Base-by-base conservation (phyloP, 495 filamentous ascomycete species). In the Rhypophila decipiens region DNA sequence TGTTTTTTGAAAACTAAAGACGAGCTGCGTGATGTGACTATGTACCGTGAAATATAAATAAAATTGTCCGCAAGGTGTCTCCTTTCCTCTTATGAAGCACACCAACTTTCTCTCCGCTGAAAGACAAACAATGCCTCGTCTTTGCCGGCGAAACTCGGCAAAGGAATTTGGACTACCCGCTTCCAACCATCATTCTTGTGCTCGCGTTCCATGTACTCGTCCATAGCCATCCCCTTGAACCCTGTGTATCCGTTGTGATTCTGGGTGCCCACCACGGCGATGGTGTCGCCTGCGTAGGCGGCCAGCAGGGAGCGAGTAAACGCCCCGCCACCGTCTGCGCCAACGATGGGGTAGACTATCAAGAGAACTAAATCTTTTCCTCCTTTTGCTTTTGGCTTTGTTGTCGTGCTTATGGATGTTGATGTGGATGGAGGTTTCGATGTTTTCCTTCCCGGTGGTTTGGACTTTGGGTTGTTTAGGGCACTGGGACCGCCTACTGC, bases 231-330 rank as follows among this genome's bases (percentile, higher is more conserved):
- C 34, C 68, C 68, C 18, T 57, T 61, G 51, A 84, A 84, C 5
- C 63, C 78, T 3, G 82, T 85, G 52, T 82, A 84, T n/a, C 81
- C 75, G 52, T 78, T 83, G 39, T 39, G 46, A 57, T 82, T 83
- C 65, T 83, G 78, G 39, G 82, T 83, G n/a, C 80, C 79, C 1
- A 76, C 80, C 12, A 82, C 74, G 17, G 77, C 70, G 4, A 84
- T 57, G 11, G 70, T 75, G 54, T 79, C 73, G 8, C 79, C 82
- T n/a, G 56, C 51, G 54, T 76, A 85, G 27, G 69, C 70, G 22
- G 61, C 61, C 29, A 85, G 49, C 50, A 82, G 57, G 43, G 53
- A 57, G 23, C 64, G 58, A 12, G 80, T 82, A 48, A 85, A 84
- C 4, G 50, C 57, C 22, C 67, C 67, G 13, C 64, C 71, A 4